A percentile compares a stretch with the other conserved stretches of the same genome.
These are phyloP conservation scores for Phoma herbarum DNA, from an alignment of 2,329 filamentous ascomycete genomes.

Conservation along the genomic window DNA sequence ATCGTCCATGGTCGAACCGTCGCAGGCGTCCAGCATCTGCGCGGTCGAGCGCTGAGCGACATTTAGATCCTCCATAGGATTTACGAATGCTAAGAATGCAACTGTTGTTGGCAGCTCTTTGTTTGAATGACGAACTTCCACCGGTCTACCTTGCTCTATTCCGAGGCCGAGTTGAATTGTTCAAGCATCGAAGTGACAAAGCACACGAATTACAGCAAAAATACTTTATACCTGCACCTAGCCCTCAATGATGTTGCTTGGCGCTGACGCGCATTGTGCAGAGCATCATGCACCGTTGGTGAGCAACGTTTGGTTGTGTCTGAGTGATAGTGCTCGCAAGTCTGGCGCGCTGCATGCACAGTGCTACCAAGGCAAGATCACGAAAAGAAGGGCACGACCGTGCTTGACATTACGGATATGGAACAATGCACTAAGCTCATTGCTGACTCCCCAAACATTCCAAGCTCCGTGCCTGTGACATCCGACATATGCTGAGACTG, in stretches of 20 bases:
- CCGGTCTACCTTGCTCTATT: not conserved
- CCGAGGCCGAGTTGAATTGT: not conserved
- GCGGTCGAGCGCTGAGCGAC: not conserved
- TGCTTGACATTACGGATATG: too few species aligned
- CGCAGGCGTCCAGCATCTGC: not conserved
- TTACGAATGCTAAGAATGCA: too few species aligned
- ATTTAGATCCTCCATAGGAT: not conserved
- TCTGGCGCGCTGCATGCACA: not conserved
- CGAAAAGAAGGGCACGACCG: too few species aligned
- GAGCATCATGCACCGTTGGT: not conserved
- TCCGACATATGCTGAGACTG: too few species aligned
- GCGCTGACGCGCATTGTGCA: not conserved
- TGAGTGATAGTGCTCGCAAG: not conserved
- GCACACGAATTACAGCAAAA: not conserved
- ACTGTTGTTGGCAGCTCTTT: not conserved
- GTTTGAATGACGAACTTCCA: not conserved
- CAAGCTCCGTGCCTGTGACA: too few species aligned
- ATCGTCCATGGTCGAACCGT: not conserved
- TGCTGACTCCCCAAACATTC: too few species aligned
- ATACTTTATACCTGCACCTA: not conserved
- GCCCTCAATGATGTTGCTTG: not conserved
- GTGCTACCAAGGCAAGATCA: not conserved
- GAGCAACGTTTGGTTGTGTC: not conserved
- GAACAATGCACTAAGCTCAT: too few species aligned
- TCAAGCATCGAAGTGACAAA: not conserved